Base-by-base conservation (phyloP, 495 filamentous ascomycete genomes). In the Aspergillus egyptiacus region DNA sequence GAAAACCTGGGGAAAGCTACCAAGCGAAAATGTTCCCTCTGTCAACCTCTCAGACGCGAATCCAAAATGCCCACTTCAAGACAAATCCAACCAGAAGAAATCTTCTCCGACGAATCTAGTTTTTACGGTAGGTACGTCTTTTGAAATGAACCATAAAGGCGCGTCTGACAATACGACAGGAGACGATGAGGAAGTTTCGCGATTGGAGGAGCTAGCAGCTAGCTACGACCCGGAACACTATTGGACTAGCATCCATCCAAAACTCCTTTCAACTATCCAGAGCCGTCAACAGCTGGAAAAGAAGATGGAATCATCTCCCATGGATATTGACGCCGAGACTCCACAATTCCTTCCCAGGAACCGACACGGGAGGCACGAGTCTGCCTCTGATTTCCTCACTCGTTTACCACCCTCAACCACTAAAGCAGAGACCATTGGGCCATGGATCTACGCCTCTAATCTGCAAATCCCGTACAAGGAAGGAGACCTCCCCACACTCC, bases 381-480 rank as follows among this genome's bases (percentile, higher is more conserved):
- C 76, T 11, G 64, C 85, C 30, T 54, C 68, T 8, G 64, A 74
- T 0, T 94, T 94, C 52, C 61, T 90, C 2, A 49, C 63, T 3
- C 82, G 87, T 10, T 68, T 89, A 0, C 80, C 83, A 5, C 87
- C 85, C 1, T 77, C 77, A 3, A 81, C 69, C 5, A 84, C 82
- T 1, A 51, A 59, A 7, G 18, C 48, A 18, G 57, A 56, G 2
- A 47, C 46, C 1, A 49, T 51, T 3, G 71, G 75, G 1, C 75
- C 74, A 1, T 93, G 86, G 84, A 84, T 94, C 31, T 85, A 73
- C 68, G 73, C 83, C 46, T 63, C 13, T 83, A 85, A 57, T 83
- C 83, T 0, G 6, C 3, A 33, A 2, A 22, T 13, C 15, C 1
- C 1, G 3, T 1, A 13, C 17, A 4, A 44, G 48, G 32, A 56